Evolutionary conservation across 2,329 filamentous ascomycete species (phyloP), one percentile per base, ranked within the genome.

Genomic region (Colletotrichum lupini): DNA sequence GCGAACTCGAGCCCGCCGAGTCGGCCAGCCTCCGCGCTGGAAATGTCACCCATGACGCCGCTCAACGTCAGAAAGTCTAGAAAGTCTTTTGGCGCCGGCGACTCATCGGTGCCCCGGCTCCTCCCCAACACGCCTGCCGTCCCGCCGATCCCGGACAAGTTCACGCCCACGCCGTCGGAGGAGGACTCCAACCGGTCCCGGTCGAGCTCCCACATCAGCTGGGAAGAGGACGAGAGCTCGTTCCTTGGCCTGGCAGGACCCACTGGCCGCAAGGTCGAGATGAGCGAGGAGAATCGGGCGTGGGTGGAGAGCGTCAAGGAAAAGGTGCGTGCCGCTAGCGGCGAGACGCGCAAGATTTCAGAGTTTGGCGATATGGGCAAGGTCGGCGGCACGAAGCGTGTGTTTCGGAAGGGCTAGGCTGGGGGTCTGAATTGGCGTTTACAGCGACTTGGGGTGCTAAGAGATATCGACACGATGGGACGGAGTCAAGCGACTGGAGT

Each of bases 261-360:
- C 1, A 90, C 88, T 59, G 87, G 88, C 46, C 92, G 90, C 81
- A 89, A 88, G 76, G 87, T 90, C 8, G 89, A 87, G 79, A 93
- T 91, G 83, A 93, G 91, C 68, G 91, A 92, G 68, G 92, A 95
- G 82, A 94, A 92, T 79, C 87, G 91, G 71, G 91, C 92, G 52
- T 97, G 94, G 94, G 93, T 97, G 11, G 92, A 95, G 81, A 94
- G 91, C 74, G 93, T 97, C 85, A 92, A 95, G 83, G 92, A 94
- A 78, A 93, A 94, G 79, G 94, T 95, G 53, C 89, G 92, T 72
- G 87, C 91, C 59, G 93, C 91, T 73, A 94, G 92, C 78, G 89
- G 89, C 68, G 91, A 91, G 80, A 28, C 52, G 55, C 83, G 82
- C 60, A 82, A 82, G 63, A 75, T 81, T 24, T 78, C 82, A 22